Base-by-base conservation (phyloP, 371 early-diverging fungal species). In the Rhizopus sp. region DNA sequence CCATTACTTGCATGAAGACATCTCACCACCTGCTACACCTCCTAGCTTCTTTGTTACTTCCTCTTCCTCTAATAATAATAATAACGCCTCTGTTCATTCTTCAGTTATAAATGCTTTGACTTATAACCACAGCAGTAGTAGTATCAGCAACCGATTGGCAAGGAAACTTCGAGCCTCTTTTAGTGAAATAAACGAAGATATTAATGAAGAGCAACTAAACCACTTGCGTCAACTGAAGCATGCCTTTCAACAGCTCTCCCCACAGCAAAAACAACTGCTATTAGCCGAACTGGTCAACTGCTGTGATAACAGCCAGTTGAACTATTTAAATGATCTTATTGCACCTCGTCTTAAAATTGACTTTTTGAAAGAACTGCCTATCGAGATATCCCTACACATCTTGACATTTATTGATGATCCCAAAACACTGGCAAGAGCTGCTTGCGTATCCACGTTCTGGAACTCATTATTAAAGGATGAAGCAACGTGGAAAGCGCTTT, bases 401-500 rank as follows among this genome's bases (percentile, higher is more conserved):
- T 72, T 93, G 17, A 79, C 83, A 30, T 84, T 82, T 66, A 73
- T 86, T 51, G 77, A 83, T 50, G 85, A 93, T 59, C 80, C 92
- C 7, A 75, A 79, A 41, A 81, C 92, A 17, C 76, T 97, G 12
- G 86, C 87, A 7, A 81, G 91, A 13, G 88, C 88, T 30, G 73
- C 87, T 12, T 79, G 82, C 12, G 95, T 93, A 5, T 89, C 87
- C 50, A 81, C 73, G 8, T 67, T 78, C 29, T 96, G 95, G 95
- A 84, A 86, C 50, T 69, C 73, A 32, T 82, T 92, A 15, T 78
- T 89, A 42, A 90, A 91, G 54, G 80, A 64, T 55, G 83, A 71
- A 70, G 84, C 67, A 54, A 77, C 70, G 46, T 84, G 77, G 79
- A 77, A 72, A 55, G 53, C 64, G 49, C 70, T 82, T 50, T 83